Evolutionary conservation across 2,329 filamentous ascomycete species (phyloP).

Genomic region (Talaromyces funiculosus): DNA sequence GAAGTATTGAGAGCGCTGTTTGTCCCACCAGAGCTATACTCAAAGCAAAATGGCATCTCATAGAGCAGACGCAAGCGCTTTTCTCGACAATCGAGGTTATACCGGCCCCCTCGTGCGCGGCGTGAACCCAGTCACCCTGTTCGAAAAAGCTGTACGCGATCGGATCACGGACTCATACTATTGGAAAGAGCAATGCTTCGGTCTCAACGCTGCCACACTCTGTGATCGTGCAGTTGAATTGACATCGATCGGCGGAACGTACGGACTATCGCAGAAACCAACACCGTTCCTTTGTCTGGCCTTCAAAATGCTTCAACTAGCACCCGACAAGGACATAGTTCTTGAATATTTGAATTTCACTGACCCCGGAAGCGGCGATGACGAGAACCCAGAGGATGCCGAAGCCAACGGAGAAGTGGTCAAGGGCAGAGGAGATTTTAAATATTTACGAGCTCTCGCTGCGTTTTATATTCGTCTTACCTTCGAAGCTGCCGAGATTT

Average conservation of each 20-base stretch:
- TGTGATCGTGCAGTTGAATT: constrained; percentile 87
- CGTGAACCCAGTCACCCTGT: constrained; percentile 88
- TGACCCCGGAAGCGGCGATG: constrained; percentile 58
- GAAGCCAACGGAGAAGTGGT: constrained; percentile 24
- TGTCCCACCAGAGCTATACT: background rate
- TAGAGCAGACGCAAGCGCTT: constrained; percentile 67
- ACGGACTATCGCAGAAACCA: constrained; percentile 76
- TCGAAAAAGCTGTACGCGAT: constrained; percentile 93
- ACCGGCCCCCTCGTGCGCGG: constrained; percentile 71
- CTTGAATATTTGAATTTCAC: constrained; percentile 72
- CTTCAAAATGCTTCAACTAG: constrained; percentile 89
- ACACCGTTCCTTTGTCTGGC: constrained; percentile 87
- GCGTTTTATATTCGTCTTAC: constrained; percentile 92
- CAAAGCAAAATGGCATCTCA: constrained; percentile 45
- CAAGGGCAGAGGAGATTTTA: constrained; percentile 46
- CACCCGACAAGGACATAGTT: constrained; percentile 71
- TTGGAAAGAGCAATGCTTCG: constrained; percentile 99
- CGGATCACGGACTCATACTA: constrained; percentile 94
- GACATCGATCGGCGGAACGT: constrained; percentile 78
- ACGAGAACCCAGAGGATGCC: constrained; percentile 20
- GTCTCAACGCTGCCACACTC: constrained; percentile 72
- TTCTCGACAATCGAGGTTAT: constrained; percentile 89
- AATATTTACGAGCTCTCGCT: constrained; percentile 81
- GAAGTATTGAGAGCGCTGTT: background rate
- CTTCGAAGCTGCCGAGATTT: constrained; percentile 74